Base-by-base conservation (phyloP, 2,329 filamentous ascomycete species). In the Aspergillus pseudoviridinutans region DNA sequence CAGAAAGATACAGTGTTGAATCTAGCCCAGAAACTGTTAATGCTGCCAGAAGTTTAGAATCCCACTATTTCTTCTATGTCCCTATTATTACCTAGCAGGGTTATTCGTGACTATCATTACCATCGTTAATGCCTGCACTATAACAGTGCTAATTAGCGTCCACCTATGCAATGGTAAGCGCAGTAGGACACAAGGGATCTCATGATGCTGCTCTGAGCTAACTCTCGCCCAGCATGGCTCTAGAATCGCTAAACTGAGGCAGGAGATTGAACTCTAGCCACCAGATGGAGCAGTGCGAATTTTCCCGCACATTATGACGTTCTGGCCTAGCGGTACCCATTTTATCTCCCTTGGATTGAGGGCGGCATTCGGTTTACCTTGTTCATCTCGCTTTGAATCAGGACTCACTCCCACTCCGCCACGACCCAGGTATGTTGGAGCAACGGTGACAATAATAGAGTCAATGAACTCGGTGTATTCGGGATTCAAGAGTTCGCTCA, bases 361-460 rank as follows among this genome's bases (percentile, higher is more conserved):
- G 1, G 86, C 86, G 6, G 88, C 80, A 50, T 83, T 74, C 4
- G 82, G 80, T 49, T 77, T 76, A 3, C 82, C 84, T 20, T 79
- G 70, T 2, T 75, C 72, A 56, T 81, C 80, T 2, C 72, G 66
- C 44, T 80, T 82, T 35, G 84, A 80, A 22, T 84, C 79, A 1
- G 92, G 93, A 50, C 85, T 87, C 2, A 96, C 90, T 10, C 86
- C 81, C 9, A 97, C 90, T 7, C 91, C 91, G 2, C 90, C 91
- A 58, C 84, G 81, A 1, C 93, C 93, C n/a, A 97, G 80, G 84
- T 91, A 97, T 0, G 87, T 91, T 8, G 93, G 93, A 3, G 93
- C 92, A 67, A 97, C 86, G 0, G 93, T 97, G 57, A 97, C 82
- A 66, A 97, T 89, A 51, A 96, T 87, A 2, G 88, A 88, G 68